Evolutionary conservation across 129 eudicot species (phyloP).

Genomic region (Cynara cardunculus): DNA sequence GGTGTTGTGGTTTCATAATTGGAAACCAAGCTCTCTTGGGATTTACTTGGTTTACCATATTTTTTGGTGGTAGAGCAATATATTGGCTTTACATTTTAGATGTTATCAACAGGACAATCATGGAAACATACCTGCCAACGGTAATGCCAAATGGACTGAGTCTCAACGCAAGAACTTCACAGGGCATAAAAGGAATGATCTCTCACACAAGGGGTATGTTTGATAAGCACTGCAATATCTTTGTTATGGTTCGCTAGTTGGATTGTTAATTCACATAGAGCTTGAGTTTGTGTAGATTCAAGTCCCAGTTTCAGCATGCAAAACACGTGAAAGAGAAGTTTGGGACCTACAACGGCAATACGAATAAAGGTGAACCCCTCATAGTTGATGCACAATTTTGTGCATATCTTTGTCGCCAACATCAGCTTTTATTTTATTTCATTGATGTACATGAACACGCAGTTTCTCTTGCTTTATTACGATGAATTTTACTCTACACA

Average conservation of each 20-base stretch:
- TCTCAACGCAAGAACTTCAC: conserved; percentile 46
- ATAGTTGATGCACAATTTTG: not conserved
- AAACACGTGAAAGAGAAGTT: conserved; percentile 51
- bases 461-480: not conserved
- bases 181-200: conserved; percentile 38
- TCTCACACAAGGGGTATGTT: conserved; percentile 51
- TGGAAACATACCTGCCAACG: conserved; percentile 32
- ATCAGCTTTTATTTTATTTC: not conserved
- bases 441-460: not conserved
- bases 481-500: not conserved
- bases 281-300: conserved; percentile 47
- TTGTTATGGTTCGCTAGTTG: not conserved
- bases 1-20: not conserved
- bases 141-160: conserved; percentile 22
- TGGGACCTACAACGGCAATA: conserved; percentile 18
- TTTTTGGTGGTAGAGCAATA: conserved; percentile 10
- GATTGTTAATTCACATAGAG: conserved; percentile 22
- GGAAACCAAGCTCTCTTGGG: not conserved
- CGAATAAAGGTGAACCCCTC: conserved; percentile 22
- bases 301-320: conserved; percentile 35
- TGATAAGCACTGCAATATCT: not conserved
- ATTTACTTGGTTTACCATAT: not conserved
- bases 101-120: conserved; percentile 39
- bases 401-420: not conserved
- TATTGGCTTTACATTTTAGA: not conserved